Evolutionary conservation across 306 rosid genomes (phyloP).

Genomic region (Casuarina glauca): DNA sequence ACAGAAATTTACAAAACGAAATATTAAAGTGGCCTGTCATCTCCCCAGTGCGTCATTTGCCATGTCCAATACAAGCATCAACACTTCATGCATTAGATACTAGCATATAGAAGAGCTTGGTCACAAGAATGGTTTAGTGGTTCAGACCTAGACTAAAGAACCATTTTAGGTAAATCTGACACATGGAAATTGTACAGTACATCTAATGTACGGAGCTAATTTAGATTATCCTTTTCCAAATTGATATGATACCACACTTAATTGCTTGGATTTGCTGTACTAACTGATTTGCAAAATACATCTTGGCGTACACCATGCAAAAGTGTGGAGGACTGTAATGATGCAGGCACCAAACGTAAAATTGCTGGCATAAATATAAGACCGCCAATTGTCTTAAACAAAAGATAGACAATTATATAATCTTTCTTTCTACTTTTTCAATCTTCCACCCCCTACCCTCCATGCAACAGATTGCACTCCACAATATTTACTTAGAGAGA

Average conservation of each 20-base stretch:
- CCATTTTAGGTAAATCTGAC: background rate
- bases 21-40: background rate
- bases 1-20: slow-evolving; percentile 16
- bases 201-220: no score
- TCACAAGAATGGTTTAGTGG: background rate
- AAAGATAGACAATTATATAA: no score
- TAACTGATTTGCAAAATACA: background rate
- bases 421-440: background rate
- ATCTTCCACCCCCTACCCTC: background rate
- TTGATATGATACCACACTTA: background rate
- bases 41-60: background rate
- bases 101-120: background rate
- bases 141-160: background rate
- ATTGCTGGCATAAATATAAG: no score
- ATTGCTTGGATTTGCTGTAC: background rate
- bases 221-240: background rate
- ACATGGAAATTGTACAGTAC: no score
- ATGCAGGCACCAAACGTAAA: no score
- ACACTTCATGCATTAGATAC: background rate
- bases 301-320: no score
- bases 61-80: no score
- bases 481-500: background rate
- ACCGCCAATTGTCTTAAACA: no score
- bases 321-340: no score
- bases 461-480: background rate